Evolutionary conservation across 2,329 filamentous ascomycete species (phyloP), one percentile per base, ranked within the genome.

Genomic region (Endothia cerciana): DNA sequence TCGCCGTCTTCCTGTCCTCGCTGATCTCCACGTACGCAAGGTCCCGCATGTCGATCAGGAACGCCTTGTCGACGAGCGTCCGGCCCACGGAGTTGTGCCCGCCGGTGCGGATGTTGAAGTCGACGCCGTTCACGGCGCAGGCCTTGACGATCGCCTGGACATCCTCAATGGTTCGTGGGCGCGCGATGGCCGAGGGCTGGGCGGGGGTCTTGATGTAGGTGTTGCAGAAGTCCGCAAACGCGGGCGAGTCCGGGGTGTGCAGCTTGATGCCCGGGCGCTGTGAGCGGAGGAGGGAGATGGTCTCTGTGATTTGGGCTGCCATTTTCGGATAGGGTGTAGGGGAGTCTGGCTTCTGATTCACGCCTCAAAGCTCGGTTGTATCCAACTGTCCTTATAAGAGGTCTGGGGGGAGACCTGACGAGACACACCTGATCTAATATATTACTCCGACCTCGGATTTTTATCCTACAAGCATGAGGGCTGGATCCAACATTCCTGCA

Each of bases 1-100:
- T 68, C 1, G 75, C 78, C 6, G 75, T 75, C 53, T 71, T 66
- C 22, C 22, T 28, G 40, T 64, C 62, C 33, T 33, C 38, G 17
- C 51, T 59, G 15, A 64, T 25, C n/a, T 45, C 45, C 25, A 65
- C 63, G 17, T 62, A 17, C 43, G 49, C 40, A 17, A 65, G 41
- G 11, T 65, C 57, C 28, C 63, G 63, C 36, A 65, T 47, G 30
- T 65, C 57, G 30, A 65, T 53, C 19, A 59, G 45, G 22, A 65
- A 45, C 11, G 22, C 58, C 25, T 33, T 45, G n/a, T 56, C 43
- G 41, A 61, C 47, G 11, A 33, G 45, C 4, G 63, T 53, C 25
- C 36, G 43, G 19, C 43, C 57, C 2, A 22, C 47, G 36, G 49
- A 11, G 38, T 65, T 59, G 57, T 65, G 63, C 17, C 63, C 63